A percentile compares a stretch with the other conserved stretches of the same genome.
Conservation (phyloP, 176 grass and related monocot genomes). For the Avena sativa region DNA sequence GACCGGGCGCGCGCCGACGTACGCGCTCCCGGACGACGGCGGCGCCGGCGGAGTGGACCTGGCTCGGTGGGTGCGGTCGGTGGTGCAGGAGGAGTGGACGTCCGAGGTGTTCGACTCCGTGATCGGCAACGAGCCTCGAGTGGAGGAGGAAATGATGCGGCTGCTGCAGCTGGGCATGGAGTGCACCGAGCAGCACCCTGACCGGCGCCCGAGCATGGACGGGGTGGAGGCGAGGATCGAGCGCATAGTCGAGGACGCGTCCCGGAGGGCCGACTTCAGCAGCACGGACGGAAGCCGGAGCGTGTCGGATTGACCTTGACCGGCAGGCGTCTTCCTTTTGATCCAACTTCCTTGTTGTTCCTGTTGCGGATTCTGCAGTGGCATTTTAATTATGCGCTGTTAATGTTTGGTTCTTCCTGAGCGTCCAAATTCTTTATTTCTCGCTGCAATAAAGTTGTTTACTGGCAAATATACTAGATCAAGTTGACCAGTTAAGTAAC, state of each 20-base stretch:
- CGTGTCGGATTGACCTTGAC: slow-evolving; percentile 46
- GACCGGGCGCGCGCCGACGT: slow-evolving; percentile 55
- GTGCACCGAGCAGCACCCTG: slow-evolving; percentile 64
- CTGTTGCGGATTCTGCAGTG: not conserved
- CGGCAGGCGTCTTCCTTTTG: not conserved
- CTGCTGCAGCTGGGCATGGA: slow-evolving; percentile 82
- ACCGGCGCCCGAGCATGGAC: slow-evolving; percentile 58
- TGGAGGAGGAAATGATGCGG: slow-evolving; percentile 70
- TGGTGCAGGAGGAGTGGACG: slow-evolving; percentile 81
- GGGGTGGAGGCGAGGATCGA: slow-evolving; percentile 61
- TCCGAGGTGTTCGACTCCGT: slow-evolving; percentile 80
- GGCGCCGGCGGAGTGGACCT: slow-evolving; percentile 69
- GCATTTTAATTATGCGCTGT: slow-evolving; percentile 1
- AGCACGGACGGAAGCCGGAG: slow-evolving; percentile 51
- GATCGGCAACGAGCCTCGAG: slow-evolving; percentile 35
- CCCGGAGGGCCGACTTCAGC: slow-evolving; percentile 47
- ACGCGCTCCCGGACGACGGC: slow-evolving; percentile 38
- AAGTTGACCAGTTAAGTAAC: not conserved
- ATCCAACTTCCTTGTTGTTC: slow-evolving; percentile 32
- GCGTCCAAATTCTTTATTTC: slow-evolving; percentile 6
- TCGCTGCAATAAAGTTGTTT: not conserved
- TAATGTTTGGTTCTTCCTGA: not conserved
- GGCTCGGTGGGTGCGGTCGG: slow-evolving; percentile 77
- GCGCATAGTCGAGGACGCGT: slow-evolving; percentile 49
- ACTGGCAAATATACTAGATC: not conserved